Evolutionary conservation across 179 eudicot species (phyloP).

Genomic region (Spinacia oleracea): DNA sequence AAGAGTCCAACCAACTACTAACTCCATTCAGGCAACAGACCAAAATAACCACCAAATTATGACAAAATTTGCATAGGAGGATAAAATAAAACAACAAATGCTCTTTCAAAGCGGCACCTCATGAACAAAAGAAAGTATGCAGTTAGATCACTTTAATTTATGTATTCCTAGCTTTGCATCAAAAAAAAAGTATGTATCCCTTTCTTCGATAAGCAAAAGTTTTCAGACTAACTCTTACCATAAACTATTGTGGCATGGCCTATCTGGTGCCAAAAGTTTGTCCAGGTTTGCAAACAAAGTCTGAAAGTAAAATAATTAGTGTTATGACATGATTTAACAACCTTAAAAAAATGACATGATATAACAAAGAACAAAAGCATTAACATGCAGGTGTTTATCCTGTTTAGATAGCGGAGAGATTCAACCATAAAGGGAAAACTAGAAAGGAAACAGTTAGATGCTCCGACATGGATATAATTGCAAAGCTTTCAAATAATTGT

Average conservation of each 20-base stretch:
- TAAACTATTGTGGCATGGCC: conserved; percentile 78
- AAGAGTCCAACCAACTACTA: background rate
- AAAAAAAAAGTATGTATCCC: no score
- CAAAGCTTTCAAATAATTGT: no score
- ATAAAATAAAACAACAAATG: background rate
- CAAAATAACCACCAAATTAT: background rate
- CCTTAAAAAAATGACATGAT: background rate
- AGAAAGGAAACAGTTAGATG: background rate
- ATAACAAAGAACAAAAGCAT: background rate
- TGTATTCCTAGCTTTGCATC: no score
- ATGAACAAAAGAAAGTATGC: background rate
- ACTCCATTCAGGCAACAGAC: background rate
- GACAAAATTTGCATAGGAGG: background rate
- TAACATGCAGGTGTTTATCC: no score
- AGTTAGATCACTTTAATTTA: no score
- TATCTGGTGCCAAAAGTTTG: conserved; percentile 70
- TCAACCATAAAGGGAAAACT: background rate
- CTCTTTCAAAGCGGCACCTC: background rate
- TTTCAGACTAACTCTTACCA: conserved; percentile 49
- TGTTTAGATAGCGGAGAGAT: background rate
- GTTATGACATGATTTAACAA: background rate
- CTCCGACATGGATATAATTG: background rate
- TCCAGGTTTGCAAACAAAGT: conserved; percentile 73
- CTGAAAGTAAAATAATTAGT: conserved; percentile 40
- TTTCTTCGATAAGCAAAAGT: conserved; percentile 6